These are phyloP conservation scores for Kurtzmaniella fragi DNA, from an alignment of 805 yeast genomes.

Conservation along the genomic window DNA sequence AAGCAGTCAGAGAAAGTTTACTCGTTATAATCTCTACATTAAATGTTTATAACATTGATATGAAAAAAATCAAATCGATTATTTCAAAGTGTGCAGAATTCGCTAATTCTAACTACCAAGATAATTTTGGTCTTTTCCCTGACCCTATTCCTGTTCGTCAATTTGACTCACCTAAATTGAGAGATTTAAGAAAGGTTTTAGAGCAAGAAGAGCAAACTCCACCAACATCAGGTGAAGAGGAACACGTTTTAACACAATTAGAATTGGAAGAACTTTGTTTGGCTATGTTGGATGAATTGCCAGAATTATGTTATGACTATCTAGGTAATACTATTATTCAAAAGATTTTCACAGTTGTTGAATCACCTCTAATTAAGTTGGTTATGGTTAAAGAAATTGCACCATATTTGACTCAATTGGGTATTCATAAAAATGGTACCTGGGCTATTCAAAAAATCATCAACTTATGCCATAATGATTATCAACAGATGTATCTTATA, in stretches of 20 bases:
- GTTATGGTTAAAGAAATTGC: constrained; percentile 74
- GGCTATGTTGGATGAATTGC: constrained; percentile 82
- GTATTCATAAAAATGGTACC: constrained; percentile 96
- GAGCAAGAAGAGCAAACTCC: constrained; percentile 13
- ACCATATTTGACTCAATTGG: constrained; percentile 83
- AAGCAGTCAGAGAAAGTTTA: constrained; percentile 15
- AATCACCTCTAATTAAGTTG: constrained; percentile 64
- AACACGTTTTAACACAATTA: constrained; percentile 28
- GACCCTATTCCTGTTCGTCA: constrained; percentile 63
- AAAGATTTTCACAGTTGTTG: constrained; percentile 69
- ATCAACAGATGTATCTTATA: constrained; percentile 51
- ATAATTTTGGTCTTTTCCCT: constrained; percentile 70
- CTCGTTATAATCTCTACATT: constrained; percentile 12
- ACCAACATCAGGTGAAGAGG: constrained; percentile 3
- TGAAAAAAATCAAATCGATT: constrained; percentile 39
- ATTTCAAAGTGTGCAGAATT: constrained; percentile 30
- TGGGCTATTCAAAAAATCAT: constrained; percentile 99
- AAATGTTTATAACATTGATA: constrained; percentile 19
- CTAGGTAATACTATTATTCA: constrained; percentile 95
- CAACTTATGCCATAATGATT: constrained; percentile 54
- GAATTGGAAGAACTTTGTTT: constrained; percentile 80
- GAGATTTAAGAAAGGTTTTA: constrained; percentile 73
- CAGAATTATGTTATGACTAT: constrained; percentile 88
- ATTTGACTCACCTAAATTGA: constrained; percentile 81
- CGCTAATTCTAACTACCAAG: constrained; percentile 44